phyloP scores from a whole-genome alignment of 305 asterid genomes.

The Fraxinus albicans region DNA sequence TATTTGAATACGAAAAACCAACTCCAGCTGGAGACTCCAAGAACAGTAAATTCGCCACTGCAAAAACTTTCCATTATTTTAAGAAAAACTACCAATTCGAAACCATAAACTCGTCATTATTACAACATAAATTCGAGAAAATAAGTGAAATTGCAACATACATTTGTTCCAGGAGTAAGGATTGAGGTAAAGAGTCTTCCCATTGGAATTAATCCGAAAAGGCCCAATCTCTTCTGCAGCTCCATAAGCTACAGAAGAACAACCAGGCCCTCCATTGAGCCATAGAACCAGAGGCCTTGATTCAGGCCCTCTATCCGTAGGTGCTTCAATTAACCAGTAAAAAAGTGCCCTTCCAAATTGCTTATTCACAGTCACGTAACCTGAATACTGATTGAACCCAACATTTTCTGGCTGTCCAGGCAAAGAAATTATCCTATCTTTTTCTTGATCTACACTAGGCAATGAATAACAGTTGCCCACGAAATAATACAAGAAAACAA shows the following conservation, averaged over 20 bases:
- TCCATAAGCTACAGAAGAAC: conserved; percentile 95
- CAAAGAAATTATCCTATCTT: conserved; percentile 62
- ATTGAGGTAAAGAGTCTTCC: conserved; percentile 72
- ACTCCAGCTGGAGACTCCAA: conserved; percentile 95
- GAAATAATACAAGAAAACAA: conserved; percentile 38
- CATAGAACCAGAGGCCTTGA: conserved; percentile 83
- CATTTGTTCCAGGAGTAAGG: conserved; percentile 93
- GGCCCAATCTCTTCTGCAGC: conserved; percentile 97
- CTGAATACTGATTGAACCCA: conserved; percentile 75
- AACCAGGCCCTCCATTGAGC: conserved; percentile 99
- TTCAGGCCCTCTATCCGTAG: conserved; percentile 50
- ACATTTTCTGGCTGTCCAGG: conserved; percentile 85
- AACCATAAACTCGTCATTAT: background rate
- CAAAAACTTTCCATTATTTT: conserved; percentile 21
- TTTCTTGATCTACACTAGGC: conserved; percentile 55
- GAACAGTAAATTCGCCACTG: conserved; percentile 91
- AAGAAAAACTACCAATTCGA: background rate
- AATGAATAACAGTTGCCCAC: conserved; percentile 48
- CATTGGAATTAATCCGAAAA: conserved; percentile 75
- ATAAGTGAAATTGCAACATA: conserved; percentile 32
- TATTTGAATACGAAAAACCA: conserved; percentile 85
- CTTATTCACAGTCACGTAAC: conserved; percentile 74
- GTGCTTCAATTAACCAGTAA: conserved; percentile 90
- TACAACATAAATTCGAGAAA: background rate
- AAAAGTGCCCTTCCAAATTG: conserved; percentile 80